These are phyloP conservation scores for Talaromyces adpressus DNA, from an alignment of 495 filamentous ascomycete species.

Conservation along the genomic window DNA sequence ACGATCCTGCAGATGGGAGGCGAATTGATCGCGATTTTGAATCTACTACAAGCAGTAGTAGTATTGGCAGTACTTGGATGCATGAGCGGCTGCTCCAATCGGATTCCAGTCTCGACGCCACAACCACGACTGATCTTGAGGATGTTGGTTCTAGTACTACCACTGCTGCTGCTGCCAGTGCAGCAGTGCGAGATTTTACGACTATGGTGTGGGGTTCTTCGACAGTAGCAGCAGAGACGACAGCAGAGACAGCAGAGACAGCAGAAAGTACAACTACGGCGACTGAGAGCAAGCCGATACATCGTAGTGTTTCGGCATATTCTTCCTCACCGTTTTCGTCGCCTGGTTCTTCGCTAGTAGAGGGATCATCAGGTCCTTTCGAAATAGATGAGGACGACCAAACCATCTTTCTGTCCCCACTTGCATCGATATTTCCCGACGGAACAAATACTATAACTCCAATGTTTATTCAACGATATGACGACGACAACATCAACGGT, in stretches of 20 bases:
- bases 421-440: conserved; percentile 6
- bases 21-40: not conserved
- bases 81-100: conserved; percentile 7
- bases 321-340: conserved; percentile 1
- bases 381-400: not conserved
- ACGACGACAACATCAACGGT: not conserved
- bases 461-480: not conserved
- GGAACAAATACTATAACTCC: conserved; percentile 1
- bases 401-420: not conserved
- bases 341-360: not conserved
- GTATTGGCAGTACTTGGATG: not conserved
- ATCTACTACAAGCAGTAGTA: not conserved
- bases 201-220: not conserved
- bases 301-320: not conserved
- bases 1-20: not conserved
- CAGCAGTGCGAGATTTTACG: not conserved
- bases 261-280: not conserved
- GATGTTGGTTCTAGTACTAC: not conserved
- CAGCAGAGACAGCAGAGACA: not conserved
- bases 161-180: not conserved
- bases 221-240: not conserved
- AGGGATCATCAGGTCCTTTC: not conserved
- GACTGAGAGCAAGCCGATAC: not conserved
- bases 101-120: conserved; percentile 7
- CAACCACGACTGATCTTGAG: not conserved